Conservation (phyloP, 257 asterid genomes). For the Plantago elongata region DNA sequence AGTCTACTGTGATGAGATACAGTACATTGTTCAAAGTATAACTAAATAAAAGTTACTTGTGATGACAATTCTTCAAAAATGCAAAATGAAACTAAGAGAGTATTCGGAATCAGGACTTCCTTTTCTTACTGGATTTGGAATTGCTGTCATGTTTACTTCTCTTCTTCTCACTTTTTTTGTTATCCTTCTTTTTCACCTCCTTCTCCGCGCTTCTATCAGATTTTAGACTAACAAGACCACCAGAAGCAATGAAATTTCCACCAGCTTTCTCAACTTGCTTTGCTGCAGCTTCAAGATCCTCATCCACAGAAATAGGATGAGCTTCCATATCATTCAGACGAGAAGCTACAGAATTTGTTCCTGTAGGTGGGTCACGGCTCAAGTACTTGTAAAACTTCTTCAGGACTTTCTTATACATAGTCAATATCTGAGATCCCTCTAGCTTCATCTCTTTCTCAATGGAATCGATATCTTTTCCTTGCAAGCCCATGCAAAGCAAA, state of each 20-base stretch:
- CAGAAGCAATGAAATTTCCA: constrained; percentile 34
- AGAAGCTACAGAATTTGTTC: constrained; percentile 40
- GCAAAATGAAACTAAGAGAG: neutral
- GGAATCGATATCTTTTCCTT: constrained; percentile 51
- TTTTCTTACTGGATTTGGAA: constrained; percentile 62
- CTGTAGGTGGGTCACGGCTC: constrained; percentile 36
- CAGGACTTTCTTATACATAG: constrained; percentile 61
- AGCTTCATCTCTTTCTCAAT: constrained; percentile 73
- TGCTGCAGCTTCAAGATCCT: constrained; percentile 74
- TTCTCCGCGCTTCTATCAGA: constrained; percentile 44
- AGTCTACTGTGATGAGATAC: too few species aligned
- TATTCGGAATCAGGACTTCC: constrained; percentile 24
- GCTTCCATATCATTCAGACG: constrained; percentile 77
- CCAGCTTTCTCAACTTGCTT: constrained; percentile 52
- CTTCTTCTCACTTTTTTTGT: constrained; percentile 39
- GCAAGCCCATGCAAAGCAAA: constrained; percentile 85
- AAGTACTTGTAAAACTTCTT: constrained; percentile 64
- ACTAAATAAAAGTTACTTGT: neutral
- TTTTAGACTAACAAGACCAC: constrained; percentile 63
- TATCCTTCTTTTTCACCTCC: constrained; percentile 23
- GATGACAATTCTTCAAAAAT: neutral
- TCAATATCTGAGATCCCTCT: constrained; percentile 69
- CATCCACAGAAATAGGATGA: constrained; percentile 67
- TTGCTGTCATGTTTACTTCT: constrained; percentile 45
- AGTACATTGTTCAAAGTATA: too few species aligned